Base-by-base conservation (phyloP, 352 stramenopile species). In the Pythium myriotylum region DNA sequence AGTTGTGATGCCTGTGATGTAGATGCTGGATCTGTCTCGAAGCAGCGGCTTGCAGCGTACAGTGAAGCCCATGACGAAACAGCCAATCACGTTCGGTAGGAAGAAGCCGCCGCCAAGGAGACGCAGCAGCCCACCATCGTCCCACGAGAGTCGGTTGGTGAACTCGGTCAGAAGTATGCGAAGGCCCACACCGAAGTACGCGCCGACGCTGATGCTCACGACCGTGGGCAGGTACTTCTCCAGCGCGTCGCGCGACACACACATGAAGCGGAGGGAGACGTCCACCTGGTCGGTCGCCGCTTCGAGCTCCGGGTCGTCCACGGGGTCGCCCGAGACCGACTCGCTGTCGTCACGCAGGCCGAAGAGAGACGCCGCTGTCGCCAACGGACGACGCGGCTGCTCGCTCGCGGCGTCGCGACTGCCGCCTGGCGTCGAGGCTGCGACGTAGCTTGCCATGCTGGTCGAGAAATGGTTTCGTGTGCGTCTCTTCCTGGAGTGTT, bases 21-120 rank as follows among this genome's bases (percentile, higher is more conserved):
- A 59, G 12, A 68, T 46, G 22, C 29, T 54, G 27, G 61, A 68
- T 17, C 50, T 46, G 24, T 76, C 60, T 3, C 49, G 48, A 7
- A 70, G 45, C n/a, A 72, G 45, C 32, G 56, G 63, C 47, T 72
- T 68, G 40, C 39, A 62, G 9, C 64, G 57, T 29, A 55, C 64
- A 9, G 43, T 26, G 40, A 56, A 27, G 24, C 68, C 68, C 68
- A 76, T 76, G 20, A 76, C 40, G 29, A 73, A 73, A 53, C 64
- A 73, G 17, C 68, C 68, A 20, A 76, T 2, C 4, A 61, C 52
- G 47, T 76, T 76, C 7, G 68, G 50, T 8, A 76, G 40, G 46
- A 76, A 72, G 45, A 65, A 73, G 0, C 52, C 42, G 12, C 33
- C 48, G n/a, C 68, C 68, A 14, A 76, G 54, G 20, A 55, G 48